Conservation (phyloP, 768 basidiomycete species). For the Leccinum rimulosum region DNA sequence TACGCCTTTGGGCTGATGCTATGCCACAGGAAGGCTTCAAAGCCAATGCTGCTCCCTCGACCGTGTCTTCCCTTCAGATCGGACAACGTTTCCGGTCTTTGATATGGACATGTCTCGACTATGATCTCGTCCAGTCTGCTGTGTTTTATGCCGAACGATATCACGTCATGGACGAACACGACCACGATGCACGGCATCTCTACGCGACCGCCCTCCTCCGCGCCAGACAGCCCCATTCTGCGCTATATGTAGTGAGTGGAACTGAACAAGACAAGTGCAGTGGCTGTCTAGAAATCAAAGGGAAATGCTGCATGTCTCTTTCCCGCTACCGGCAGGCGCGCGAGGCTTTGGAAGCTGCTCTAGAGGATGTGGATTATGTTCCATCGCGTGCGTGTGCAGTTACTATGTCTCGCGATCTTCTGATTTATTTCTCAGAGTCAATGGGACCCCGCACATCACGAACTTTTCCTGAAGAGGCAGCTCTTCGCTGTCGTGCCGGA, state of each 20-base stretch:
- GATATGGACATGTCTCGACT: conserved; percentile 83
- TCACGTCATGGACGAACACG: conserved; percentile 62
- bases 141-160: conserved; percentile 90
- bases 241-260: conserved; percentile 64
- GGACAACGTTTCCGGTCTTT: conserved; percentile 68
- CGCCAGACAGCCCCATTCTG: conserved; percentile 71
- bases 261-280: conserved; percentile 60
- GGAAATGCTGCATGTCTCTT: conserved; percentile 67
- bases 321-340: conserved; percentile 77
- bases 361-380: conserved; percentile 50
- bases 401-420: conserved; percentile 7
- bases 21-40: conserved; percentile 57
- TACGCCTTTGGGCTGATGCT: conserved; percentile 35
- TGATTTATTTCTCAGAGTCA: conserved; percentile 43
- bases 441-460: conserved; percentile 51
- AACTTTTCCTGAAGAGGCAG: conserved; percentile 68
- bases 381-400: conserved; percentile 51
- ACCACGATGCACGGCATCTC: conserved; percentile 82
- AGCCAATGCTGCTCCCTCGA: conserved; percentile 29
- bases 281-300: conserved; percentile 78
- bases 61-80: conserved; percentile 53
- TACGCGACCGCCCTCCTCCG: conserved; percentile 76
- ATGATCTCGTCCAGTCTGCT: conserved; percentile 73
- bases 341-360: conserved; percentile 62
- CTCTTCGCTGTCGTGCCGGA: conserved; percentile 75